These are phyloP conservation scores for Lachnellula suecica DNA, from an alignment of 2,329 filamentous ascomycete species.

Conservation along the genomic window DNA sequence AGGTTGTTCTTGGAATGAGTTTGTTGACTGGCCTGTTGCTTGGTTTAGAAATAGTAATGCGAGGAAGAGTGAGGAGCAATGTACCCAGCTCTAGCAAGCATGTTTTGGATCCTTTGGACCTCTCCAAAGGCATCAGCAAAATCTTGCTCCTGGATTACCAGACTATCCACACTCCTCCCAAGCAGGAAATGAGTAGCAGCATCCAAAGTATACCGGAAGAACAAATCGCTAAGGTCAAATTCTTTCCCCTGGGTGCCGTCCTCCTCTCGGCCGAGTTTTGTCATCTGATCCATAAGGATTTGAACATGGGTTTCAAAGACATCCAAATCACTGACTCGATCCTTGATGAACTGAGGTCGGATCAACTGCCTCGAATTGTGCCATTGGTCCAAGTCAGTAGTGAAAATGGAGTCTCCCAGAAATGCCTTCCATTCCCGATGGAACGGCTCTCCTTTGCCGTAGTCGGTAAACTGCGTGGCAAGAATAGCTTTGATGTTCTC, in stretches of 20 bases:
- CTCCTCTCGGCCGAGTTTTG: slow-evolving; percentile 48
- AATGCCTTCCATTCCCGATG: slow-evolving; percentile 74
- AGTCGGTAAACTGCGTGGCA: slow-evolving; percentile 84
- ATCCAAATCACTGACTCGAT: slow-evolving; percentile 78
- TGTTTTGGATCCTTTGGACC: slow-evolving; percentile 72
- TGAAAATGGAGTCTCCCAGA: slow-evolving; percentile 74
- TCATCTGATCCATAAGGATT: slow-evolving; percentile 68
- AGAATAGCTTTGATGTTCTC: slow-evolving; percentile 91
- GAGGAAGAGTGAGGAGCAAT: slow-evolving; percentile 16
- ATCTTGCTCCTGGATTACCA: slow-evolving; percentile 53
- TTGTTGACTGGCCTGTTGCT: slow-evolving; percentile 53
- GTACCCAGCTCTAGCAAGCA: slow-evolving; percentile 63
- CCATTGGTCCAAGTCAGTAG: slow-evolving; percentile 78
- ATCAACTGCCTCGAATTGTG: slow-evolving; percentile 79
- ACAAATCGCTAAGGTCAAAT: slow-evolving; percentile 72
- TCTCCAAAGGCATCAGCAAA: slow-evolving; percentile 84
- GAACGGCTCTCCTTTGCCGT: slow-evolving; percentile 77
- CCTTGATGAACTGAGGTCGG: slow-evolving; percentile 81
- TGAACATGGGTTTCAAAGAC: slow-evolving; percentile 79
- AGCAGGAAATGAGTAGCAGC: slow-evolving; percentile 85
- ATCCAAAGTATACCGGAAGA: slow-evolving; percentile 85
- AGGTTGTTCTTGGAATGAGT: slow-evolving; percentile 63
- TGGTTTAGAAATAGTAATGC: slow-evolving; percentile 1
- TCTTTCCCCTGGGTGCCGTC: slow-evolving; percentile 54
- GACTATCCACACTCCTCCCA: slow-evolving; percentile 68